Evolutionary conservation across 768 basidiomycete genomes (phyloP).

Genomic region (Pisolithus marmoratus): DNA sequence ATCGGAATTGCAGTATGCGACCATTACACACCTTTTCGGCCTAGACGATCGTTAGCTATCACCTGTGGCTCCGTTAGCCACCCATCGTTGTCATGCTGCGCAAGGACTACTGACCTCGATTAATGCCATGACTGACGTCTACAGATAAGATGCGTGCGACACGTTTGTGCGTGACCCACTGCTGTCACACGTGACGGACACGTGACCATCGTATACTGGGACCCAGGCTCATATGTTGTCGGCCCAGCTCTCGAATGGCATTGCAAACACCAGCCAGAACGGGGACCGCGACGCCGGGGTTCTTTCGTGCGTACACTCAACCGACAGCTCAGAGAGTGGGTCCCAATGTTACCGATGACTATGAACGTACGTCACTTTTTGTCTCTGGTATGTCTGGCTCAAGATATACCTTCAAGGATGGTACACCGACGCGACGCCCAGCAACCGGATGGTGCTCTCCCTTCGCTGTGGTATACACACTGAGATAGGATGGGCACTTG

Average conservation of each 20-base stretch:
- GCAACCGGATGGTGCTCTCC: conserved; percentile 88
- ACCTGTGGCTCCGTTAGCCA: conserved; percentile 41
- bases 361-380: conserved; percentile 54
- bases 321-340: conserved; percentile 18
- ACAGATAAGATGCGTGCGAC: background rate
- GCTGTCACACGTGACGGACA: conserved; percentile 14
- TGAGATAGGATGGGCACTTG: conserved; percentile 88
- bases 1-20: background rate
- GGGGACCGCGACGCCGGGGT: conserved; percentile 10
- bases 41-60: conserved; percentile 93
- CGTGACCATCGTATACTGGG: conserved; percentile 13
- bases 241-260: conserved; percentile 16
- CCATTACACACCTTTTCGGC: conserved; percentile 70
- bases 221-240: background rate
- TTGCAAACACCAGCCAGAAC: conserved; percentile 26
- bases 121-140: conserved; percentile 36
- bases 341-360: conserved; percentile 62
- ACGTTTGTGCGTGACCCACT: conserved; percentile 4
- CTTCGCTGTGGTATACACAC: conserved; percentile 75
- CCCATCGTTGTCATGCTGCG: background rate
- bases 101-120: conserved; percentile 42
- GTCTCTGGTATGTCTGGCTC: background rate
- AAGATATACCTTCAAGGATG: conserved; percentile 46
- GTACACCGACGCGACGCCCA: conserved; percentile 76
- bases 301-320: conserved; percentile 24